Evolutionary conservation across 345 rosid genomes (phyloP), one percentile per base, ranked within the genome.

Genomic region (Hirschfeldia incana): DNA sequence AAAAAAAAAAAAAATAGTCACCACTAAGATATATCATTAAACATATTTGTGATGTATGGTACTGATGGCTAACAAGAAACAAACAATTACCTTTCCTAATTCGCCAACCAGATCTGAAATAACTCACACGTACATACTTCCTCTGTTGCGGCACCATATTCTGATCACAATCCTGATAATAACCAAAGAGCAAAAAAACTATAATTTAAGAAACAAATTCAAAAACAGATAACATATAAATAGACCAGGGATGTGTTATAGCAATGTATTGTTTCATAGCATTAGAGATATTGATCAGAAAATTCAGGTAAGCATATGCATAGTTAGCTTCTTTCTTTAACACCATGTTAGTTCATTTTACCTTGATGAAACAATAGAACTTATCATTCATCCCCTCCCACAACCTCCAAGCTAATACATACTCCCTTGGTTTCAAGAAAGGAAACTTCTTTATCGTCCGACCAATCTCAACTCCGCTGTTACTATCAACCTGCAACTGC

Each of bases 101-200:
- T 80, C 85, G 85, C 98, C 98, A 94, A 81, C 98, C 97, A 61
- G 97, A 94, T 87, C 97, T 90, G 76, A 91, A 92, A 83, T 81
- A 85, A 27, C 49, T 79, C 64, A 91, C 97, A 15, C 93, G 92
- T 7, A 94, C 97, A 80, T 84, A 89, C 89, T 92, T 94, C 81
- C 75, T 86, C 83, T 85, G 91, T 7, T 10, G 78, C 4, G 89
- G 95, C 39, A 89, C 93, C 76, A 69, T 85, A 53, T 80, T 88
- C 85, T 92, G 97, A 58, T 89, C 91, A 80, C 92, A 92, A 49
- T 92, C 97, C 98, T 92, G 81, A 55, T 21, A 21, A 13, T 67
- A 67, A 29, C 30, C 70, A 78, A 21, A 21, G 75, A 80, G 15
- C 21, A 21, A 21, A 49, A n/a, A 59, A 59, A 6, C 7, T 60